phyloP scores from a whole-genome alignment of 345 rosid species.

The Toxicodendron radicans region DNA sequence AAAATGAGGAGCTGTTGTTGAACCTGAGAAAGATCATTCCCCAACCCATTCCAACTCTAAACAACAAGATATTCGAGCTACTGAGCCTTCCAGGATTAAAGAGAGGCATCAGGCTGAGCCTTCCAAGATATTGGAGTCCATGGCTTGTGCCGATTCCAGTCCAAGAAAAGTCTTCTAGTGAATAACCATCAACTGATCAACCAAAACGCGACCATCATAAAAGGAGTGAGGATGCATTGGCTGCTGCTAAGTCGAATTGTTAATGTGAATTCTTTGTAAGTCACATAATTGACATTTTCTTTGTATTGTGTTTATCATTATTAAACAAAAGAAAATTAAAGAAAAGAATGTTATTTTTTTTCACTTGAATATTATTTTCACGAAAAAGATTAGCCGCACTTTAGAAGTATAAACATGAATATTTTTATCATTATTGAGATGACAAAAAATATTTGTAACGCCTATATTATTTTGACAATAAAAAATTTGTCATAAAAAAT shows the following conservation, averaged over 20 bases:
- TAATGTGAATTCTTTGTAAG: no score
- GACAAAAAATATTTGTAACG: no score
- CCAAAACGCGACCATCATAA: slow-evolving; percentile 57
- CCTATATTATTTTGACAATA: no score
- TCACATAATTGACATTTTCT: no score
- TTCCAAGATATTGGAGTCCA: slow-evolving; percentile 30
- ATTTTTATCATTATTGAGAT: no score
- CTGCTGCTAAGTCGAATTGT: slow-evolving; percentile 84
- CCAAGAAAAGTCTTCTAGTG: slow-evolving; percentile 31
- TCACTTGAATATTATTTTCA: no score
- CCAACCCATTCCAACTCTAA: slow-evolving; percentile 20
- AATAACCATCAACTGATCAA: slow-evolving; percentile 36
- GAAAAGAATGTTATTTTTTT: no score
- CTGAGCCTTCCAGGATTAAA: slow-evolving; percentile 20
- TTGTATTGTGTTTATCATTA: no score
- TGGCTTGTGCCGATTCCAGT: slow-evolving; percentile 29
- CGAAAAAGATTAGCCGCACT: no score
- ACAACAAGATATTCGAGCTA: background rate
- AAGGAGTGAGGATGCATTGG: slow-evolving; percentile 61
- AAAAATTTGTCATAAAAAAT: no score
- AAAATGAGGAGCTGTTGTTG: slow-evolving; percentile 21
- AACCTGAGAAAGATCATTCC: slow-evolving; percentile 22
- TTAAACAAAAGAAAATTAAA: no score
- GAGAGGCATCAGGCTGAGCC: slow-evolving; percentile 28
- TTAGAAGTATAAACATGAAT: no score